phyloP scores from a whole-genome alignment of 2,329 filamentous ascomycete genomes.

The Mycosphaerella arachidis region DNA sequence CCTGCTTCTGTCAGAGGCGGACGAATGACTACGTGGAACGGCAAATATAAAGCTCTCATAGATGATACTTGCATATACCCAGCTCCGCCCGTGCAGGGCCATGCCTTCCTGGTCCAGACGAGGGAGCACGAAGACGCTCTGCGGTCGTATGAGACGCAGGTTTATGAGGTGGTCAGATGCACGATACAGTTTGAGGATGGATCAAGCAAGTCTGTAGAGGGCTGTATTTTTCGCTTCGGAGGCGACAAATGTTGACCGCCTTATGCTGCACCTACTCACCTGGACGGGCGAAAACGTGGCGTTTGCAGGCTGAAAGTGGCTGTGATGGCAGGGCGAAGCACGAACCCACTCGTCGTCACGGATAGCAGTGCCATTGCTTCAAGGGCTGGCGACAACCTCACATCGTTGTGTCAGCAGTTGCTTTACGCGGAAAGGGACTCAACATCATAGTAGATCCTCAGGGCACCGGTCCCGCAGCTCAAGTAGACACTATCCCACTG shows the following conservation, averaged over 20 bases:
- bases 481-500: too few relatives aligned
- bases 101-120: neutral
- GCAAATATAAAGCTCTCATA: neutral
- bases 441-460: too few relatives aligned
- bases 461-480: too few relatives aligned
- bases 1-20: neutral
- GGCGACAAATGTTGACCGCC: neutral
- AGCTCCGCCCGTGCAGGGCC: neutral
- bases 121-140: neutral
- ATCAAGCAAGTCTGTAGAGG: neutral
- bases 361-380: too few relatives aligned
- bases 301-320: neutral
- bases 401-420: too few relatives aligned
- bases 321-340: neutral
- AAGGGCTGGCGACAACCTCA: too few relatives aligned
- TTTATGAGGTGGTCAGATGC: neutral
- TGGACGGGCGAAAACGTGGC: neutral
- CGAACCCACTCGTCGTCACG: too few relatives aligned
- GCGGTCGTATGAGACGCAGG: neutral
- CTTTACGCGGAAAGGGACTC: too few relatives aligned
- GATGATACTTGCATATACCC: neutral
- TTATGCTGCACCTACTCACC: neutral
- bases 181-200: neutral
- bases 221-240: neutral
- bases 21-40: neutral